Percentiles rank a stretch among this genome's conserved stretches.
These are phyloP conservation scores for Cercospora sp. DNA, from an alignment of 2,329 filamentous ascomycete genomes.

Conservation along the genomic window DNA sequence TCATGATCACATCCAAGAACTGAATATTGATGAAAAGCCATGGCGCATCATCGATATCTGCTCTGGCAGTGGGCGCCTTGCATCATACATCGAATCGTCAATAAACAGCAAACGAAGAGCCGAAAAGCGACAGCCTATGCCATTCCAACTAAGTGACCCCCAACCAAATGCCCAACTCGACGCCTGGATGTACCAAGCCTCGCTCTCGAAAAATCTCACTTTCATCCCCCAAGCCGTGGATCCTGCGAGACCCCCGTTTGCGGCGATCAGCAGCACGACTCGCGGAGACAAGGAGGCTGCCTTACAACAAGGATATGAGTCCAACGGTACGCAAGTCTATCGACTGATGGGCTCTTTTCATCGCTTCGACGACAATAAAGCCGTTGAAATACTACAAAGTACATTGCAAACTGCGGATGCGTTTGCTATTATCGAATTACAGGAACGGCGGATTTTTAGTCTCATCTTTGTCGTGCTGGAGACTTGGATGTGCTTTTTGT, in stretches of 20 bases:
- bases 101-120: constrained; percentile 34
- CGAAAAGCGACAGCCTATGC: constrained; percentile 31
- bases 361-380: constrained; percentile 68
- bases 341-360: constrained; percentile 74
- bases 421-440: constrained; percentile 73
- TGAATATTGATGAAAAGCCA: constrained; percentile 51
- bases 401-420: constrained; percentile 65
- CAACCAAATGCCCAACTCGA: constrained; percentile 39
- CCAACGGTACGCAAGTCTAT: constrained; percentile 52
- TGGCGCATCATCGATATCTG: constrained; percentile 75
- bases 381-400: constrained; percentile 61
- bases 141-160: constrained; percentile 45
- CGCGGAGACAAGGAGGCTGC: constrained; percentile 36
- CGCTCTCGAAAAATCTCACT: constrained; percentile 51
- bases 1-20: constrained; percentile 38
- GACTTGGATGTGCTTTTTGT: constrained; percentile 51
- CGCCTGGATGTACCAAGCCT: constrained; percentile 38
- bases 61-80: constrained; percentile 66
- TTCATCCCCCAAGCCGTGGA: constrained; percentile 65
- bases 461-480: constrained; percentile 39
- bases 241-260: constrained; percentile 58
- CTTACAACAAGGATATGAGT: constrained; percentile 12
- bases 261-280: constrained; percentile 45
- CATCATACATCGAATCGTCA: constrained; percentile 40
- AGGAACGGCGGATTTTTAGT: constrained; percentile 54